Base-by-base conservation (phyloP, 108 stramenopile species). In the Pseudonitzschia delicatissima region DNA sequence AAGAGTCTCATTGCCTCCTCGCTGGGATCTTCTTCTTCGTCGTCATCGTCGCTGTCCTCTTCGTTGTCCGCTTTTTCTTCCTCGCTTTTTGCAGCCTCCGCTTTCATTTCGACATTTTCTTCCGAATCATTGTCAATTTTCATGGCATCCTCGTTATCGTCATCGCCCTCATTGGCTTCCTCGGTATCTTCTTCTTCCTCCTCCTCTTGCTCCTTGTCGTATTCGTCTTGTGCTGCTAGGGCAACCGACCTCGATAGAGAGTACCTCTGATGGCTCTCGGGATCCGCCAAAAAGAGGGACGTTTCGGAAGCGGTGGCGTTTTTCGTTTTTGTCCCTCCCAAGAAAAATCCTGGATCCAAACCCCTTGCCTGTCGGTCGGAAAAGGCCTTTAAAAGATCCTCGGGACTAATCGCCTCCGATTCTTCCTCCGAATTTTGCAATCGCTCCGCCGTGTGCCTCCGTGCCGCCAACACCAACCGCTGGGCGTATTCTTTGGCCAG, bases 401-500 rank as follows among this genome's bases (percentile, higher is more conserved):
- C 72, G 1, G 87, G 86, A 32, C 61, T 53, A n/a, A 87, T 55
- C 27, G n/a, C n/a, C n/a, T 2, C n/a, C 7, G 3, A 2, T 7
- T 13, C n/a, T 44, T 44, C 42, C 4, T 6, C n/a, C 42, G 42
- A 23, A 3, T 42, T 67, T 17, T 6, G 18, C 28, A 8, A 62
- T 39, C 47, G 70, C 1, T 73, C 76, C 45, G 74, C 62, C 4
- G 76, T 70, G 23, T 84, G 66, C 45, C 64, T 67, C 42, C 78
- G 73, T 11, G 91, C 86, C 18, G 82, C 87, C 25, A 77, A 62
- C 3, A 92, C 86, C 64, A 92, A 69, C 63, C 91, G 75, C 59
- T 92, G 91, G 11, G 82, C 91, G 64, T 92, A 88, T 45, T 72
- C 73, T 66, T 92, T 92, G 55, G 91, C 87, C 71, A 87, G 69